A percentile compares a stretch with the other conserved stretches of the same genome.
Conservation (phyloP, 805 yeast genomes). For the Ogataea nonfermentans region DNA sequence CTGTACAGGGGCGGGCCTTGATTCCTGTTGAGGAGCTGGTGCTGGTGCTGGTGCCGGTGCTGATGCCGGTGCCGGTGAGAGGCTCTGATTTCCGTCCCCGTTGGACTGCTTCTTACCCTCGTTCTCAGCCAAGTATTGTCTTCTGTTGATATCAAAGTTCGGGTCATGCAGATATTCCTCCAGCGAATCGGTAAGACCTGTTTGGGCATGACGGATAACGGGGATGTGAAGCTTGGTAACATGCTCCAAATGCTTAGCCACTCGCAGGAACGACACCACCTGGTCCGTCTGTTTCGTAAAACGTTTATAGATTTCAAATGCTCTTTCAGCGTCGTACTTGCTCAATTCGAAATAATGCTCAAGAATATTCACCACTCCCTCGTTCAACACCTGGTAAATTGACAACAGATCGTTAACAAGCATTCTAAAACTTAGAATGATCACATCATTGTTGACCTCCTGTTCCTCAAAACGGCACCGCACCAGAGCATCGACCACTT, state of each 20-base stretch:
- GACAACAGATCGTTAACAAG: conserved; percentile 87
- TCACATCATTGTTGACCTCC: conserved; percentile 81
- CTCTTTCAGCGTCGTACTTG: conserved; percentile 78
- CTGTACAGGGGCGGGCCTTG: conserved; percentile 6
- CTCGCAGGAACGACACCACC: conserved; percentile 83
- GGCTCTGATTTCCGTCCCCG: conserved; percentile 6
- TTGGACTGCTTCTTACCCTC: conserved; percentile 35
- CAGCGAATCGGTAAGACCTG: conserved; percentile 80
- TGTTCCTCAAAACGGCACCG: conserved; percentile 72
- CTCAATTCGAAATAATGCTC: conserved; percentile 96
- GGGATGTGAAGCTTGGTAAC: conserved; percentile 91
- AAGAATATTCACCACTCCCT: conserved; percentile 89
- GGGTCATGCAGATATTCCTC: conserved; percentile 89
- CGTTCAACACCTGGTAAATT: conserved; percentile 86
- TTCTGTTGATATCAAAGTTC: conserved; percentile 73
- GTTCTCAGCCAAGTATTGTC: conserved; percentile 73
- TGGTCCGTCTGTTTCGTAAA: conserved; percentile 84
- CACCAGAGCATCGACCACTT: conserved; percentile 73
- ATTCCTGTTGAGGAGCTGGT: conserved; percentile 15
- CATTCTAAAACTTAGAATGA: conserved; percentile 80
- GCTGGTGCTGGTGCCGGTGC: conserved; percentile 9
- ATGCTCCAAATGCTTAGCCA: conserved; percentile 84
- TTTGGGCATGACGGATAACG: conserved; percentile 95
- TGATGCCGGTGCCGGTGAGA: conserved; percentile 21
- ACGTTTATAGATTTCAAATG: conserved; percentile 76